These are phyloP conservation scores for Cryphonectria parasitica DNA, from an alignment of 2,329 filamentous ascomycete genomes.

Conservation along the genomic window DNA sequence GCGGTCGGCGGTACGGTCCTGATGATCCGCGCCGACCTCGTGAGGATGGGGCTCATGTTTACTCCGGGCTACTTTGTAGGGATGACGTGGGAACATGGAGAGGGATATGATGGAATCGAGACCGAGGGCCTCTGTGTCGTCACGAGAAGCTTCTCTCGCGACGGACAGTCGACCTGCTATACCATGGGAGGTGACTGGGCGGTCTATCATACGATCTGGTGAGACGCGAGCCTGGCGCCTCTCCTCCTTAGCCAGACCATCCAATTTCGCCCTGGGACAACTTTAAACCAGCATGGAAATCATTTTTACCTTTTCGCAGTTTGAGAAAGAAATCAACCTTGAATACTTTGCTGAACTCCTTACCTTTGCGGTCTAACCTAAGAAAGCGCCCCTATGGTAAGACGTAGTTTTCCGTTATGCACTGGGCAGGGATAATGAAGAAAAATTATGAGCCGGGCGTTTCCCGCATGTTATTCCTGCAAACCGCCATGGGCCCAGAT, in stretches of 20 bases:
- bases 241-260: neutral
- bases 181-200: slow-evolving; percentile 4
- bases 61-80: slow-evolving; percentile 6
- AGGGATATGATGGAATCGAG: slow-evolving; percentile 7
- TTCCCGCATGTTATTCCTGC: neutral
- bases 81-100: slow-evolving; percentile 5
- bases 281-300: neutral
- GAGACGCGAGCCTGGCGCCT: neutral
- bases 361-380: neutral
- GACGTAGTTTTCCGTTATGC: neutral
- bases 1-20: slow-evolving; percentile 3
- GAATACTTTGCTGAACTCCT: neutral
- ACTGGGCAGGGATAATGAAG: neutral
- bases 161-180: slow-evolving; percentile 5
- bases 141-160: slow-evolving; percentile 8
- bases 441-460: neutral
- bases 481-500: neutral
- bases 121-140: slow-evolving; percentile 8
- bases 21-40: slow-evolving; percentile 6
- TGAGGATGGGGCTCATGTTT: slow-evolving; percentile 15
- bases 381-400: no score
- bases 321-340: neutral
- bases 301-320: neutral
- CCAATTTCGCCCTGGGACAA: neutral
- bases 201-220: slow-evolving; percentile 10